Percentiles rank a stretch among this genome's conserved stretches.
phyloP scores from a whole-genome alignment of 176 grass and related monocot genomes.

The Metroxylon sagu region DNA sequence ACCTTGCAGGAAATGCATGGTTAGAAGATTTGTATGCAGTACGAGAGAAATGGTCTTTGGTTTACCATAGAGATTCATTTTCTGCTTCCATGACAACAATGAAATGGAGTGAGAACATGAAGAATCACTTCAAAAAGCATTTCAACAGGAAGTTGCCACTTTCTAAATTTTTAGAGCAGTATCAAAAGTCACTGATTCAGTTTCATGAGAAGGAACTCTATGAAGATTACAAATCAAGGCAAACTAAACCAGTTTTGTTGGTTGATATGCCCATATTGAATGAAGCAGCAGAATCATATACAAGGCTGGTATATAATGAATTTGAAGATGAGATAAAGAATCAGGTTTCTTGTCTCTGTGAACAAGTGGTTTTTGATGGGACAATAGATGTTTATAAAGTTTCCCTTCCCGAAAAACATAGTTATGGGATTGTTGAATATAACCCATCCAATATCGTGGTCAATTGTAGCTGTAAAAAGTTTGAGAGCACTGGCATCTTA shows the following conservation, averaged over 20 bases:
- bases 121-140: slow-evolving; percentile 1
- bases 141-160: background rate
- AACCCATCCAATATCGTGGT: too few relatives aligned
- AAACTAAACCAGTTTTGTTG: too few relatives aligned
- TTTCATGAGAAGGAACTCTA: slow-evolving; percentile 6
- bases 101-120: background rate
- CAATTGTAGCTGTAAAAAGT: slow-evolving; percentile 1
- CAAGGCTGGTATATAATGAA: background rate
- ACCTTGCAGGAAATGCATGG: background rate
- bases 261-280: background rate
- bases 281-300: slow-evolving; percentile 6
- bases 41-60: background rate
- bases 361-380: background rate
- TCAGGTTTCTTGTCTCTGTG: background rate
- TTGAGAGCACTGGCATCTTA: slow-evolving; percentile 6
- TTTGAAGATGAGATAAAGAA: slow-evolving; percentile 1
- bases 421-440: too few relatives aligned
- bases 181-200: background rate
- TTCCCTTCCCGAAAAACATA: too few relatives aligned
- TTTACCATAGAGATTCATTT: background rate
- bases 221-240: slow-evolving; percentile 2
- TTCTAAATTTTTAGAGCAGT: background rate
- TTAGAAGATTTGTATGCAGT: background rate
- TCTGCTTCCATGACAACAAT: background rate
- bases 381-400: too few relatives aligned